Base-by-base conservation (phyloP, 306 rosid genomes). In the Inga oerstediana region DNA sequence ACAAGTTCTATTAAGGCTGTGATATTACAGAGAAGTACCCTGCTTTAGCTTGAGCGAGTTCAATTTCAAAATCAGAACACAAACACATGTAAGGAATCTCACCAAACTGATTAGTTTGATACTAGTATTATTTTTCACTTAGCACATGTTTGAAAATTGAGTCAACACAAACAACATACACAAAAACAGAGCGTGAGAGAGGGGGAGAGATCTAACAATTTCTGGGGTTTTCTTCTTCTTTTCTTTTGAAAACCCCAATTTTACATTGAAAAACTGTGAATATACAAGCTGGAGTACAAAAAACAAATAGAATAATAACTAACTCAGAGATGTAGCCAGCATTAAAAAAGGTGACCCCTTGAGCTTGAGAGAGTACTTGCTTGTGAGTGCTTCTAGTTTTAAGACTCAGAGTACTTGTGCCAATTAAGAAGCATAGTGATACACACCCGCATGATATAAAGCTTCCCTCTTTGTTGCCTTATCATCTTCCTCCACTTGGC, bases 401-500 rank as follows among this genome's bases (percentile, higher is more conserved):
- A 89, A 54, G 91, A 91, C 78, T 89, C 87, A 43, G 91, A 93
- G 87, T 89, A 81, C 89, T 91, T 90, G 81, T 87, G 91, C 84
- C 91, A 88, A 81, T 93, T 88, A 76, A 94, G 93, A 88, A 94
- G 97, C 97, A 94, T 89, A 72, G 97, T 86, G 79, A 93, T 81
- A 81, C 98, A 94, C 19, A 91, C 82, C 88, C 97, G 89, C 89
- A 91, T 90, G 43, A 94, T 93, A 71, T 91, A 91, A 74, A 93
- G 84, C 85, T 93, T 93, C 73, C 96, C 96, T 74, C 84, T 92
- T 67, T 91, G 97, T 41, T 92, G 94, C 88, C 89, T 91, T 65
- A 88, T 90, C 88, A 87, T 83, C 90, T 93, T 86, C 86, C 88
- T 92, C 86, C 93, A 92, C 89, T 89, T 92, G 70, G 84, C 80